Conservation (phyloP, 164 flowering plant species). For the Paratinospora sagittata region DNA sequence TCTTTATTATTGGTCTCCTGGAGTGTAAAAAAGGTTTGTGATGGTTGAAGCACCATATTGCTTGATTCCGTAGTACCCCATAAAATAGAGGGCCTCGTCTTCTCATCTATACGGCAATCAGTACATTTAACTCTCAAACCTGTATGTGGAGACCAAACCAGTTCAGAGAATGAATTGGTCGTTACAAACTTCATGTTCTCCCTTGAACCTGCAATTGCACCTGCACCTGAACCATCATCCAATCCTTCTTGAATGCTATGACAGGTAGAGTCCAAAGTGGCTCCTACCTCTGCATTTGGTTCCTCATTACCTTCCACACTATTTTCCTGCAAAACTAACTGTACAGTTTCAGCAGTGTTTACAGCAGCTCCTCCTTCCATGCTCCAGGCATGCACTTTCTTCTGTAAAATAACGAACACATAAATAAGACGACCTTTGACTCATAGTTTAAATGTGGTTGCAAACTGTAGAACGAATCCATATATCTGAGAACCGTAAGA, state of each 20-base stretch:
- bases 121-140: conserved; percentile 58
- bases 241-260: conserved; percentile 18
- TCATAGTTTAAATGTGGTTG: neutral
- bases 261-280: conserved; percentile 24
- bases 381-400: neutral
- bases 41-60: conserved; percentile 25
- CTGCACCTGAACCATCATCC: conserved; percentile 50
- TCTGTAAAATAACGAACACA: neutral
- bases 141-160: conserved; percentile 71
- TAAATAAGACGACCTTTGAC: too few relatives aligned
- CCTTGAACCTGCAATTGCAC: conserved; percentile 84
- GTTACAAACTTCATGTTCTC: conserved; percentile 35
- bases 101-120: conserved; percentile 34
- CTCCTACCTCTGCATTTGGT: conserved; percentile 29
- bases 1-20: conserved; percentile 16
- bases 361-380: neutral
- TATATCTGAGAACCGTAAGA: too few relatives aligned
- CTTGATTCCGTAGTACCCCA: conserved; percentile 33
- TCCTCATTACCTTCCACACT: conserved; percentile 29
- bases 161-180: conserved; percentile 53
- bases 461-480: too few relatives aligned
- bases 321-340: conserved; percentile 21
- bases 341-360: conserved; percentile 16
- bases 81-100: conserved; percentile 22
- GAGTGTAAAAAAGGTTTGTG: conserved; percentile 14